phyloP scores from a whole-genome alignment of 192 early-diverging fungal genomes.

The Rhizoclosmatium globosum region DNA sequence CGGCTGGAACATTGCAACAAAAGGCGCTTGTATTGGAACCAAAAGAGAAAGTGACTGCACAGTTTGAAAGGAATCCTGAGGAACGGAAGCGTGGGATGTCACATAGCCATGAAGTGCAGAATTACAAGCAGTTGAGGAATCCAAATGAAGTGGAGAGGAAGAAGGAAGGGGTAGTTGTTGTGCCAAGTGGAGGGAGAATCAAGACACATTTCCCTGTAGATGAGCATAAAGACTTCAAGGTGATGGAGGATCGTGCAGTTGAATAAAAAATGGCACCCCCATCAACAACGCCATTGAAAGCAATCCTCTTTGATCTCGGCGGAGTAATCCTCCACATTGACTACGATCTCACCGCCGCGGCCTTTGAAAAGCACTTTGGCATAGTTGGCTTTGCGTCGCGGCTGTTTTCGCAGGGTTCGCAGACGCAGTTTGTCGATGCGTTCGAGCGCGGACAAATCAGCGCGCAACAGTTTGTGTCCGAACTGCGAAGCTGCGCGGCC shows the following conservation, averaged over 20 bases:
- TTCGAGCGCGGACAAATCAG: constrained; percentile 11
- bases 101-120: background rate
- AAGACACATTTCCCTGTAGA: constrained; percentile 12
- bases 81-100: background rate
- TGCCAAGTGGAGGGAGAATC: background rate
- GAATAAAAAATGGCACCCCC: background rate
- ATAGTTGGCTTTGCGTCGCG: constrained; percentile 1
- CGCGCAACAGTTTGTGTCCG: background rate
- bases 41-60: background rate
- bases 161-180: background rate
- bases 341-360: background rate
- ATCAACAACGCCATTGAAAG: background rate
- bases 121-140: background rate
- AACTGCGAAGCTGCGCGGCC: background rate
- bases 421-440: background rate
- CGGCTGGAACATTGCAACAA: background rate
- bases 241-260: background rate
- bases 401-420: constrained; percentile 4
- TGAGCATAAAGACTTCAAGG: background rate
- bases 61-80: background rate
- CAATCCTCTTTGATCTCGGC: constrained; percentile 19
- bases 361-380: constrained; percentile 1
- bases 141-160: background rate
- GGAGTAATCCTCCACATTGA: constrained; percentile 22
- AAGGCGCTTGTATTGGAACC: background rate